Evolutionary conservation across 257 asterid species (phyloP), one percentile per base, ranked within the genome.

Genomic region (Petrea volubilis): DNA sequence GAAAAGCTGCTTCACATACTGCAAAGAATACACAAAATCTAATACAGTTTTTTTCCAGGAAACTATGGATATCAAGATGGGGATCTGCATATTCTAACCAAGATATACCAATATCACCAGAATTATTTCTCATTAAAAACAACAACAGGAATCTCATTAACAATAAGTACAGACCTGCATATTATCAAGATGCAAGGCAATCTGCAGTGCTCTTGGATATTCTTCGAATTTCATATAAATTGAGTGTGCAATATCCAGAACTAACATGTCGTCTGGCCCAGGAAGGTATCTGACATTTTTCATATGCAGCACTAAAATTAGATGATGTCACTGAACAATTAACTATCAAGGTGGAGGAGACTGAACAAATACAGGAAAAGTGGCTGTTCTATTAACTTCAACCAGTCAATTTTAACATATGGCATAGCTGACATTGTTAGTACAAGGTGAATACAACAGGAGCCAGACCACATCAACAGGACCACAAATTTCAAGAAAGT

Each of bases 171-270:
- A 71, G 28, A 94, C 99, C 99, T 82, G 88, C 71, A 85, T 28
- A 74, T 95, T 92, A 80, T 90, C 91, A 14, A 95, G 97, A 73
- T 74, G 73, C 71, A 95, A 71, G 50, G 99, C 96, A 72, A 89
- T 88, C 84, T 83, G 91, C 68, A 95, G 86, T 5, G 98, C 96
- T 61, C 88, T 87, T 17, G 96, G 87, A 80, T 80, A 87, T 82
- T 95, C 97, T 74, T 88, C 87, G 66, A 85, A 90, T 57, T 84
- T 90, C 95, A 90, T 82, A 79, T 95, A 95, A 41, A 95, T 92
- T 64, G 75, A 59, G 80, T 86, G 85, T 8, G 96, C 96, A 61
- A 88, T 92, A 67, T 90, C 99, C 74, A 92, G 78, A 74, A 90
- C 97, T 72, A 81, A 63, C 71, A 70, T 80, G 81, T 92, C 99